Conservation (phyloP, 495 filamentous ascomycete genomes). For the Penicillium waksmanii region DNA sequence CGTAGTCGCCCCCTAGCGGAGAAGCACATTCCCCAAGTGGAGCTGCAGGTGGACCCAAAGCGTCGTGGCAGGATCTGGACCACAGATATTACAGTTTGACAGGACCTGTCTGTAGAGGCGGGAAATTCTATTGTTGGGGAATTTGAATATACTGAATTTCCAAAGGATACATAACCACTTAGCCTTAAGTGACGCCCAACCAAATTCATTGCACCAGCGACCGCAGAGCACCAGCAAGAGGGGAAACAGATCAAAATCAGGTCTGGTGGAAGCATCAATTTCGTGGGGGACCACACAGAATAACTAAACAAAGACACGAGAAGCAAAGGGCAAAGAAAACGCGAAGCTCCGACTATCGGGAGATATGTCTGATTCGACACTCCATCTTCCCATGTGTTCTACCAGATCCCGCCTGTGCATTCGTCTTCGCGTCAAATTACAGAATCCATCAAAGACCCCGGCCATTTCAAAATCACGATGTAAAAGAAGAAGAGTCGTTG, state of each 20-base stretch:
- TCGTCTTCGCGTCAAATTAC: conserved; percentile 44
- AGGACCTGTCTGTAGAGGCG: background rate
- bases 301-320: conserved; percentile 23
- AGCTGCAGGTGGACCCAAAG: conserved; percentile 28
- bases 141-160: conserved; percentile 26
- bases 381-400: conserved; percentile 34
- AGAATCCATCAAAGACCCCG: conserved; percentile 47
- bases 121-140: conserved; percentile 3
- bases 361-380: conserved; percentile 23
- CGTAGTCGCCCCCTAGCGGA: conserved; percentile 8
- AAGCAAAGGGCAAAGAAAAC: conserved; percentile 27
- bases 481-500: conserved; percentile 46
- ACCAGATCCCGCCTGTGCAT: conserved; percentile 46
- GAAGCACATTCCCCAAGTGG: conserved; percentile 18
- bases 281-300: conserved; percentile 33
- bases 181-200: conserved; percentile 30
- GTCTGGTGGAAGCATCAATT: conserved; percentile 37
- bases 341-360: conserved; percentile 35
- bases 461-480: conserved; percentile 47
- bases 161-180: conserved; percentile 27
- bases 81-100: conserved; percentile 6
- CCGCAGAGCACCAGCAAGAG: conserved; percentile 19
- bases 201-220: conserved; percentile 31
- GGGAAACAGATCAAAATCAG: conserved; percentile 24
- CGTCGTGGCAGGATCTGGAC: conserved; percentile 17